A percentile compares a stretch with the other conserved stretches of the same genome.
Conservation (phyloP, 139 green algal species). For the Spirogloea muscicola region DNA sequence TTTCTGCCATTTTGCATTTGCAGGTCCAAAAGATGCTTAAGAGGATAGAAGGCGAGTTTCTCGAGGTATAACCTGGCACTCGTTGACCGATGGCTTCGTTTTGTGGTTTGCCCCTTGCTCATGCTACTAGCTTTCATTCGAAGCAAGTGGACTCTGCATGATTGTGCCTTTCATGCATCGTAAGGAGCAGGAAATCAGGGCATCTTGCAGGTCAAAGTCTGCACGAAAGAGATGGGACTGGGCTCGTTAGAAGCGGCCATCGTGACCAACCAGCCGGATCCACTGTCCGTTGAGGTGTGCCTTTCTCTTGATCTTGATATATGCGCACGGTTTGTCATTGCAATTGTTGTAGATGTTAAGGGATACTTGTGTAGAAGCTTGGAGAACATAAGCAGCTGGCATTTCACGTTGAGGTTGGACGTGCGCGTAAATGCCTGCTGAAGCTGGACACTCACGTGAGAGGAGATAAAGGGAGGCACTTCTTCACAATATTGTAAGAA, state of each 20-base stretch:
- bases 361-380: constrained; percentile 6
- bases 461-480: background rate
- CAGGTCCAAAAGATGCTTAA: constrained; percentile 8
- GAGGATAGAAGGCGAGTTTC: constrained; percentile 7
- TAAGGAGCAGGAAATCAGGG: background rate
- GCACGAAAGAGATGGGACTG: constrained; percentile 1
- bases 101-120: background rate
- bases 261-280: background rate
- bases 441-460: background rate
- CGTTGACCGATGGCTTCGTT: background rate
- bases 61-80: background rate
- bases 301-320: no score
- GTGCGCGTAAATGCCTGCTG: background rate
- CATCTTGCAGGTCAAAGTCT: background rate
- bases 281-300: background rate
- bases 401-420: background rate
- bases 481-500: no score
- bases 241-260: background rate
- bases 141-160: background rate
- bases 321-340: no score
- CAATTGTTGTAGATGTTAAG: no score
- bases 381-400: background rate
- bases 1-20: no score
- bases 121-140: background rate
- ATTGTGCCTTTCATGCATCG: background rate